Base-by-base conservation (phyloP, 257 asterid genomes). In the Solanum piurae region DNA sequence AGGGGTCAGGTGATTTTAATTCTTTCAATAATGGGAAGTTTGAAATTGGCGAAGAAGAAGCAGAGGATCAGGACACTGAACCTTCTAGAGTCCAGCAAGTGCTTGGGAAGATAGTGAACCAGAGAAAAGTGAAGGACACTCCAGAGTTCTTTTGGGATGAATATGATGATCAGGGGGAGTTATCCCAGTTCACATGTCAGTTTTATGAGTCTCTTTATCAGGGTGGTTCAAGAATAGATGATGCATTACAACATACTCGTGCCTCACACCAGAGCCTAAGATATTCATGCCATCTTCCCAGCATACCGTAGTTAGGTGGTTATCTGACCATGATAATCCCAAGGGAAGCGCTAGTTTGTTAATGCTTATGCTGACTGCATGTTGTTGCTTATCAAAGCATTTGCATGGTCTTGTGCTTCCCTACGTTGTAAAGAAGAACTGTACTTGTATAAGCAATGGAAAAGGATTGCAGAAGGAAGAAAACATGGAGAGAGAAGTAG, bases 91-190 rank as follows among this genome's bases (percentile, higher is more conserved):
- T 55, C 98, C 98, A 44, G 89, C 82, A 14, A 95, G 98, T 87
- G 98, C 94, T 83, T 95, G 98, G 99, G 99, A 97, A 87, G 98
- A 94, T 36, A 93, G 94, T 77, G 98, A 93, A 64, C 94, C 93
- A 1, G 99, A 94, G 72, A 94, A 91, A 90, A 88, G 82, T 7
- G 96, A 92, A 86, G 96, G 91, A 74, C 91, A 66, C 7, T 60
- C 95, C 0, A 12, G 83, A 87, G 76, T 87, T 73, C 71, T 89
- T 92, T 66, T 97, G 98, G 98, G 99, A 97, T 23, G 62, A 52
- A 6, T 52, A 52, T 18, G 97, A 97, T 34, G 96, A 95, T n/a
- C 98, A 96, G 92, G 98, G 94, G 87, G 95, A 96, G 69, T 74
- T 93, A 89, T 93, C 96, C 86, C 95, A 92, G 87, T 96, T 95